Evolutionary conservation across 208 protist genomes (phyloP), one percentile per base, ranked within the genome.

Genomic region (Crithidia fasciculata): DNA sequence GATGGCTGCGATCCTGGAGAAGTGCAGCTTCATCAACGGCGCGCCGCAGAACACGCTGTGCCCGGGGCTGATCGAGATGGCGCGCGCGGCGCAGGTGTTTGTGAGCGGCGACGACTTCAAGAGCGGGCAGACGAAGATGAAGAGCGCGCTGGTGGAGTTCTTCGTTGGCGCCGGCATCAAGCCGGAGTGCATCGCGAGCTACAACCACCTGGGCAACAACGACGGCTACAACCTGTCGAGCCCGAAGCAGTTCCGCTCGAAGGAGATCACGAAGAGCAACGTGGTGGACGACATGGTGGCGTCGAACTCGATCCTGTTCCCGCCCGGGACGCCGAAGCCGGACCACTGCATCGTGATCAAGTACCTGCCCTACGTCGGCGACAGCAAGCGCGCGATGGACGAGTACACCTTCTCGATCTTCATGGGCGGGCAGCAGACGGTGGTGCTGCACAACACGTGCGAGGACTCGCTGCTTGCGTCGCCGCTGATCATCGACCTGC

Each of bases 61-160:
- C 59, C 87, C 96, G 10, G 99, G 96, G 57, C 67, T 98, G 44
- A 64, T 99, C 19, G 98, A 99, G 56, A 90, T 99, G 13, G 98
- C 98, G 40, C 63, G 88, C 56, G 70, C 81, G 58, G 68, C 98
- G 55, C 64, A 88, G 52, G 96, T 99, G 8, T 96, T 96, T 55
- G 93, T 99, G 66, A 97, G 87, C 68, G 99, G 99, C 64, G 98
- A 99, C 80, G 99, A 99, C 85, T 99, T 99, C 93, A 99, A 99
- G 89, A 96, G 93, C 52, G 99, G 99, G 49, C 99, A 99, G 90
- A 99, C 99, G n/a, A 99, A 99, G 84, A 98, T 99, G 79, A 99
- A 99, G 87, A 98, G 95, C 37, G 98, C 99, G 3, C 78, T 99
- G 56, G 92, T 98, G 39, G 98, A 99, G 84, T 99, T 99, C 84